Conservation (phyloP, 148 eudicot genomes). For the Cornus controversa region DNA sequence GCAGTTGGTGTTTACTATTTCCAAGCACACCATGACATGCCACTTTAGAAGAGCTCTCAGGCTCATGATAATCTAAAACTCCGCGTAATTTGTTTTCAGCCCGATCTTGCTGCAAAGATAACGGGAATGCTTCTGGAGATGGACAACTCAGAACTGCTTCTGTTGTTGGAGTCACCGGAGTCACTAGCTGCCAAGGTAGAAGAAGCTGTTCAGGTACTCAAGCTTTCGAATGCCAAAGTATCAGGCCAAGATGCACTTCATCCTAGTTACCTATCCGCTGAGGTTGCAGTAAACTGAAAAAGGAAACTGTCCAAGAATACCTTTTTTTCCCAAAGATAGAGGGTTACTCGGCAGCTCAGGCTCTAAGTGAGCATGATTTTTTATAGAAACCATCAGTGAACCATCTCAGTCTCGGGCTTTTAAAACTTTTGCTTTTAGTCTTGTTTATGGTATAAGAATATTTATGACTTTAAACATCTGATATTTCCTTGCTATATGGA, state of each 20-base stretch:
- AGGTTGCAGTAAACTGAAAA: constrained; percentile 53
- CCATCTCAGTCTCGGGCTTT: constrained; percentile 3
- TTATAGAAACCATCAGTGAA: constrained; percentile 2
- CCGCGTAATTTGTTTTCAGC: constrained; percentile 28
- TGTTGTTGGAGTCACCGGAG: constrained; percentile 65
- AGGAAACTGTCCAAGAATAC: no score
- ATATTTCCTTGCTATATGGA: constrained; percentile 12
- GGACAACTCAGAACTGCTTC: constrained; percentile 69
- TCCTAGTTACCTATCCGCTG: constrained; percentile 38
- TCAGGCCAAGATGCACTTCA: constrained; percentile 47
- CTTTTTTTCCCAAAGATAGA: neutral
- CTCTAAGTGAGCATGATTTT: neutral
- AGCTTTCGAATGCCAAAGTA: constrained; percentile 40
- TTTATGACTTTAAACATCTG: neutral
- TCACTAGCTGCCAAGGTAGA: constrained; percentile 56
- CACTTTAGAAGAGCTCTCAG: neutral
- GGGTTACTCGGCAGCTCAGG: neutral
- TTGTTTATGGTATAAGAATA: constrained; percentile 6
- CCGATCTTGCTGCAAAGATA: constrained; percentile 69
- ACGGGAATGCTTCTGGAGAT: constrained; percentile 87
- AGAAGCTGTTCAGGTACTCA: constrained; percentile 64
- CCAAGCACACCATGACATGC: neutral
- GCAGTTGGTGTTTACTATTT: no score
- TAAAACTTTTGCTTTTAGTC: neutral
- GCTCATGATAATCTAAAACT: no score